phyloP scores from a whole-genome alignment of 306 rosid species.

The Prunus mume region DNA sequence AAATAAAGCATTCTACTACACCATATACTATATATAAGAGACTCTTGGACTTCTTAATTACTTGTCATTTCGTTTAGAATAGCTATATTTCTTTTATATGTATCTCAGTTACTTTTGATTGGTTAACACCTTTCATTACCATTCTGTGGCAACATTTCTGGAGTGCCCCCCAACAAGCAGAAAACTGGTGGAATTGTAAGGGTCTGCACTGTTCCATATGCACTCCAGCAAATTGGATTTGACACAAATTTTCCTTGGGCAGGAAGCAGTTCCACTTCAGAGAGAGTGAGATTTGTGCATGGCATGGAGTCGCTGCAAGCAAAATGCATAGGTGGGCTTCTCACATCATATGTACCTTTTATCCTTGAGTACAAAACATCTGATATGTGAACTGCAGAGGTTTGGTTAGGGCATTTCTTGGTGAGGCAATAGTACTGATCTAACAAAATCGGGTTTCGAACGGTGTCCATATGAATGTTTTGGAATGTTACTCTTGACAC shows the following conservation, averaged over 20 bases:
- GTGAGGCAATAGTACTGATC: conserved; percentile 55
- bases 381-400: conserved; percentile 47
- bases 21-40: background rate
- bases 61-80: background rate
- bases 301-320: conserved; percentile 59
- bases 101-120: background rate
- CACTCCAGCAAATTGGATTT: conserved; percentile 55
- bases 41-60: background rate
- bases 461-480: conserved; percentile 62
- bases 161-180: conserved; percentile 46
- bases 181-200: conserved; percentile 32
- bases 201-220: conserved; percentile 43
- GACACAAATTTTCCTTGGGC: conserved; percentile 21
- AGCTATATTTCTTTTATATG: background rate
- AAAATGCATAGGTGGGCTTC: conserved; percentile 45
- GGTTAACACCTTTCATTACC: conserved; percentile 22
- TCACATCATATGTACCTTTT: conserved; percentile 49
- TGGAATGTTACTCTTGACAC: conserved; percentile 58
- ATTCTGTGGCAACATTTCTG: conserved; percentile 8
- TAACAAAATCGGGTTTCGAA: conserved; percentile 54
- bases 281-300: conserved; percentile 49
- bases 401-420: conserved; percentile 47
- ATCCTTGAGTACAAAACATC: conserved; percentile 43
- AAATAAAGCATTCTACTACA: background rate
- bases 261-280: conserved; percentile 44